Evolutionary conservation across 2,329 filamentous ascomycete genomes (phyloP).

Genomic region (Fusarium chaquense): DNA sequence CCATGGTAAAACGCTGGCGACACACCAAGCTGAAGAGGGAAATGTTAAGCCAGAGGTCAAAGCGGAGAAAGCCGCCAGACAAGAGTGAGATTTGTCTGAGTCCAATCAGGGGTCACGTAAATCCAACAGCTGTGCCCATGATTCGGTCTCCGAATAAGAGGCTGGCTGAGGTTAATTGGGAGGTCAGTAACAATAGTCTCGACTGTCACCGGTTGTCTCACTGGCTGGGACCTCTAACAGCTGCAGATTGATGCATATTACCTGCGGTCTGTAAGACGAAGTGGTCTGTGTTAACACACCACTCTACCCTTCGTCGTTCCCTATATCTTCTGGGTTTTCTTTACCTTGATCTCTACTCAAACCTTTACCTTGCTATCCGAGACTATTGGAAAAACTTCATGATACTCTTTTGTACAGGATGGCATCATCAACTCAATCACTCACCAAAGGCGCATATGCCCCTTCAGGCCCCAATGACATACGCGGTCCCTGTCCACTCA

Average conservation of each 20-base stretch:
- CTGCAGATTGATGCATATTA: not conserved
- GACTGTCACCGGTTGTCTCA: not conserved
- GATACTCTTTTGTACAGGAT: conserved; percentile 5
- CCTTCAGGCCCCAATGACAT: conserved; percentile 36
- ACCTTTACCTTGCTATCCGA: not conserved
- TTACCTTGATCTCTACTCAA: not conserved
- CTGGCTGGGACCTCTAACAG: not conserved
- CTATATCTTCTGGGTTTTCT: not conserved
- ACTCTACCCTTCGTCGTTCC: not conserved
- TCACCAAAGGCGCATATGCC: conserved; percentile 35
- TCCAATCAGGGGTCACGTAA: not conserved
- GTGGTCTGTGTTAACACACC: not conserved
- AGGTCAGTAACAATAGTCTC: conserved; percentile 18
- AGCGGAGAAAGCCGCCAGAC: conserved; percentile 6
- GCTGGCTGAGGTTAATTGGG: conserved; percentile 11
- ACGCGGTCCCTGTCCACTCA: conserved; percentile 43
- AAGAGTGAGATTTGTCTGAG: conserved; percentile 4
- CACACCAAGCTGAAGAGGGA: not conserved
- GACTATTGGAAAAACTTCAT: not conserved
- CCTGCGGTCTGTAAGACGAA: not conserved
- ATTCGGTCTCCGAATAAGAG: not conserved
- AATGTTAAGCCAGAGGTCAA: conserved; percentile 1
- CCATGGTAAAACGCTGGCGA: not conserved
- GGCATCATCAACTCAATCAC: conserved; percentile 20
- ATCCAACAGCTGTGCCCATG: not conserved